Conservation (phyloP, 1,284 basidiomycete species). For the Pascua sp. region DNA sequence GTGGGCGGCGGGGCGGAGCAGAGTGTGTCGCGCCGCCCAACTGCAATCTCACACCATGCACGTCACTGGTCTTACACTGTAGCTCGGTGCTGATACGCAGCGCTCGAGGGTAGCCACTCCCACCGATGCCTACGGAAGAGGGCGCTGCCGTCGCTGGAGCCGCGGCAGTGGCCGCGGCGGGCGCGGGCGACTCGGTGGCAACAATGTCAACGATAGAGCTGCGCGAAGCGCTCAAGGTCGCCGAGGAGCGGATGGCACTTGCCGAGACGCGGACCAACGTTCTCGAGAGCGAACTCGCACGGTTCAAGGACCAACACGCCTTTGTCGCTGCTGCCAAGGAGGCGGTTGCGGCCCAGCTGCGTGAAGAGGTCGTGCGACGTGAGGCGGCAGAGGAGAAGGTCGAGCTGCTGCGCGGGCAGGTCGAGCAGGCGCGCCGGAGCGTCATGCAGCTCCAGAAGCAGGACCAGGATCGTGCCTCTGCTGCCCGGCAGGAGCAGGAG, state of each 20-base stretch:
- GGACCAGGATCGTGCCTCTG: constrained; percentile 51
- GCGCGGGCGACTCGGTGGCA: neutral
- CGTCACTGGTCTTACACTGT: too few relatives aligned
- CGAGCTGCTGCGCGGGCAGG: constrained; percentile 70
- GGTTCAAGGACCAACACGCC: constrained; percentile 40
- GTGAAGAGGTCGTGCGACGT: constrained; percentile 59
- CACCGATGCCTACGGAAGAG: too few relatives aligned
- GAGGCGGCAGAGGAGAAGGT: constrained; percentile 73
- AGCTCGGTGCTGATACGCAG: too few relatives aligned
- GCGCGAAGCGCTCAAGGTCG: constrained; percentile 2
- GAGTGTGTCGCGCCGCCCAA: too few relatives aligned
- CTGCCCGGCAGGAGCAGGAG: neutral
- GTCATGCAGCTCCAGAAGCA: constrained; percentile 81
- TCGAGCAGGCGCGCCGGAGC: constrained; percentile 85
- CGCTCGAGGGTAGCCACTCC: too few relatives aligned
- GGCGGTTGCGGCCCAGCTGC: constrained; percentile 60
- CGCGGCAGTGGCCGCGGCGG: neutral
- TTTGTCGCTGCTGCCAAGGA: constrained; percentile 41
- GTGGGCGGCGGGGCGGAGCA: too few relatives aligned
- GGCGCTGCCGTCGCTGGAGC: too few relatives aligned
- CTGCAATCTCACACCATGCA: too few relatives aligned
- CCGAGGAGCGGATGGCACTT: neutral
- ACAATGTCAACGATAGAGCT: constrained; percentile 3
- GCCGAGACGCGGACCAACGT: constrained; percentile 12
- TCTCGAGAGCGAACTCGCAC: constrained; percentile 36